phyloP scores from a whole-genome alignment of 208 protist genomes.

The Endotrypanum monterogeii region DNA sequence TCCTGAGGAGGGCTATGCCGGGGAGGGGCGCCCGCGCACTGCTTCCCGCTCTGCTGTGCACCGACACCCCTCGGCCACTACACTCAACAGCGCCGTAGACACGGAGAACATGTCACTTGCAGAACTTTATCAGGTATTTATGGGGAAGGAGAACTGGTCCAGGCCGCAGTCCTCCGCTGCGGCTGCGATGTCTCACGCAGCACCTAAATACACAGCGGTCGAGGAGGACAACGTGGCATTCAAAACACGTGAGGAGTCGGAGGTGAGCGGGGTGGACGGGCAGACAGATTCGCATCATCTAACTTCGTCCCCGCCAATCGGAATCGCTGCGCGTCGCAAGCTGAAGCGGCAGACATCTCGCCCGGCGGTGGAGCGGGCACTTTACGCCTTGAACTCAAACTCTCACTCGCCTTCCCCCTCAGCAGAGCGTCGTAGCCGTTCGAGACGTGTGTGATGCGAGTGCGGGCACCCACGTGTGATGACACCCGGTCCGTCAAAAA shows the following conservation, averaged over 20 bases:
- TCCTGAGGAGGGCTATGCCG: background rate
- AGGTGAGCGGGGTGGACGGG: conserved; percentile 1
- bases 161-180: conserved; percentile 9
- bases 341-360: conserved; percentile 45
- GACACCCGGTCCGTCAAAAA: background rate
- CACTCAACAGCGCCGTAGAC: conserved; percentile 2
- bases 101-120: conserved; percentile 28
- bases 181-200: background rate
- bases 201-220: conserved; percentile 11
- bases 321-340: conserved; percentile 56
- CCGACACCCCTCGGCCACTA: background rate
- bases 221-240: conserved; percentile 34
- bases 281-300: conserved; percentile 6
- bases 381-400: conserved; percentile 59
- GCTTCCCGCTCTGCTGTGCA: background rate
- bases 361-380: conserved; percentile 53
- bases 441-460: conserved; percentile 31
- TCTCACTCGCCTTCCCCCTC: conserved; percentile 41
- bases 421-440: conserved; percentile 40
- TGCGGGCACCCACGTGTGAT: background rate
- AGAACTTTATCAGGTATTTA: conserved; percentile 24
- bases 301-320: conserved; percentile 35
- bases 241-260: conserved; percentile 23
- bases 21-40: background rate
- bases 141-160: conserved; percentile 30